A percentile compares a stretch with the other conserved stretches of the same genome.
These are phyloP conservation scores for Nephelium lappaceum DNA, from an alignment of 345 rosid species.

Conservation along the genomic window DNA sequence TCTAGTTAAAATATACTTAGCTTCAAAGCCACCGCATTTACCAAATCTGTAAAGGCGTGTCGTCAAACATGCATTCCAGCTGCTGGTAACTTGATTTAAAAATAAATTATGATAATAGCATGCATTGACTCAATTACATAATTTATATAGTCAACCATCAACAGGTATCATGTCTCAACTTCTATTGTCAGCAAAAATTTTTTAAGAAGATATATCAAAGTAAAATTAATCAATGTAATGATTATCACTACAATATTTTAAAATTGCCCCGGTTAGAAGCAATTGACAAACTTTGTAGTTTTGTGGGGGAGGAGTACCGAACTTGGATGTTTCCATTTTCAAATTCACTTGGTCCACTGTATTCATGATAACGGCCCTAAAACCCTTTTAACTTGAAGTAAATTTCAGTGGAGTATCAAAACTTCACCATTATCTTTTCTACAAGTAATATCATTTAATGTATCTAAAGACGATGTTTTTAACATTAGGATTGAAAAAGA, in stretches of 20 bases:
- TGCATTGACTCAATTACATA: not conserved
- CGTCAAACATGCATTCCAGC: not conserved
- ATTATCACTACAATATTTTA: not conserved
- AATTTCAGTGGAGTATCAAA: not conserved
- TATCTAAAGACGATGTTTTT: not conserved
- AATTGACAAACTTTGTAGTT: not conserved
- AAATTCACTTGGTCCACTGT: too few relatives aligned
- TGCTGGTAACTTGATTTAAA: not conserved
- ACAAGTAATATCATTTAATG: not conserved
- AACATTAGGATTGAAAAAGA: too few relatives aligned
- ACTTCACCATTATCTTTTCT: too few relatives aligned
- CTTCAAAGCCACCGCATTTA: not conserved
- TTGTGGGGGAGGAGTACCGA: not conserved
- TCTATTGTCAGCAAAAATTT: not conserved
- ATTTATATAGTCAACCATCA: not conserved
- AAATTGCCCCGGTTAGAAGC: not conserved
- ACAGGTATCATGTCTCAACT: not conserved
- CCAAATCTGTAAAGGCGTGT: not conserved
- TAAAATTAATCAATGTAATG: not conserved
- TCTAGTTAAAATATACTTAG: not conserved
- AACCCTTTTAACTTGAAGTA: not conserved
- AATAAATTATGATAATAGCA: not conserved
- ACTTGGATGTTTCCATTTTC: not conserved
- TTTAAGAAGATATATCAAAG: not conserved
- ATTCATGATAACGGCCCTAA: not conserved